phyloP scores from a whole-genome alignment of 441 rosid genomes.

The Erodium trifolium region DNA sequence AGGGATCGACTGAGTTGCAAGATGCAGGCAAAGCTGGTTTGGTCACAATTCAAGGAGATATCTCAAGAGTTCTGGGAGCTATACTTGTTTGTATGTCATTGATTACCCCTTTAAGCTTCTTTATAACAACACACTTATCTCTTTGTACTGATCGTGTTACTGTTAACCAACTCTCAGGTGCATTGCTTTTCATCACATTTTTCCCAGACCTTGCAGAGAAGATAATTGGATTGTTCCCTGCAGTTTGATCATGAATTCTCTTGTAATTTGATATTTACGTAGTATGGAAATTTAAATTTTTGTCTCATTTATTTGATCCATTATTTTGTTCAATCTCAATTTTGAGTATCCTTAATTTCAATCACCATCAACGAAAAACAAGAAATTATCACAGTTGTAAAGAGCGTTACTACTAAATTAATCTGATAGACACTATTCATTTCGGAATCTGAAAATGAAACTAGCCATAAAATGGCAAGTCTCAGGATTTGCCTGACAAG shows the following conservation, averaged over 20 bases:
- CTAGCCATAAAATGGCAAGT: not conserved
- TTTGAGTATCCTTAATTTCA: not conserved
- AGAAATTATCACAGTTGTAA: too few relatives aligned
- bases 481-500: too few relatives aligned
- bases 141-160: not conserved
- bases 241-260: not conserved
- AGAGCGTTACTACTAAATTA: too few relatives aligned
- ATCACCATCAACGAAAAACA: too few relatives aligned
- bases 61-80: slow-evolving; percentile 89
- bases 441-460: not conserved
- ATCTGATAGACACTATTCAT: too few relatives aligned
- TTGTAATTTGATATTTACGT: not conserved
- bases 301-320: not conserved
- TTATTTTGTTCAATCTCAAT: not conserved
- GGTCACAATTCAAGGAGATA: slow-evolving; percentile 77
- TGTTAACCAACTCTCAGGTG: slow-evolving; percentile 40
- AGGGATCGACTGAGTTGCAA: slow-evolving; percentile 63
- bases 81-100: slow-evolving; percentile 65
- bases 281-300: not conserved
- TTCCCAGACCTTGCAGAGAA: slow-evolving; percentile 95
- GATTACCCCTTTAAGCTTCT: not conserved
- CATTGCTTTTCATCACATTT: slow-evolving; percentile 67
- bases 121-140: not conserved
- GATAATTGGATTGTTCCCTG: slow-evolving; percentile 40
- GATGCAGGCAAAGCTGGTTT: slow-evolving; percentile 91